phyloP scores from a whole-genome alignment of 352 stramenopile species.

The Pythium phragmitis region DNA sequence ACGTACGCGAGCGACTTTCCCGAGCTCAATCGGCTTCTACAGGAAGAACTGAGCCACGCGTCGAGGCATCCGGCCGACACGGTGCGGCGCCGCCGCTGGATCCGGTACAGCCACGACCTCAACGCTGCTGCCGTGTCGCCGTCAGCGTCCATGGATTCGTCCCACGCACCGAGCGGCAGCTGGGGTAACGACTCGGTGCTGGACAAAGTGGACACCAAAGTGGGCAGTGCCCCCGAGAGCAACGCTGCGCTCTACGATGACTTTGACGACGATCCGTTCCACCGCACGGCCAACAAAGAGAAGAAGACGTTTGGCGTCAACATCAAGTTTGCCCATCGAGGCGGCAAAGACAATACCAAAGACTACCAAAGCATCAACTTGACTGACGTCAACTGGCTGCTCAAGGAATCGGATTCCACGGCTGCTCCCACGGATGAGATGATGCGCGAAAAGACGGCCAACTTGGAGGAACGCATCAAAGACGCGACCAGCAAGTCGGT shows the following conservation, averaged over 20 bases:
- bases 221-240: conserved; percentile 30
- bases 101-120: conserved; percentile 48
- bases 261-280: conserved; percentile 80
- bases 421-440: conserved; percentile 78
- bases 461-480: conserved; percentile 88
- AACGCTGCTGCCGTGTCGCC: conserved; percentile 43
- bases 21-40: conserved; percentile 69
- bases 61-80: conserved; percentile 76
- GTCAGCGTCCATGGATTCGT: conserved; percentile 42
- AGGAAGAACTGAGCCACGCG: conserved; percentile 82
- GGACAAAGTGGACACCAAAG: conserved; percentile 29
- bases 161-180: conserved; percentile 47
- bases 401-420: conserved; percentile 74
- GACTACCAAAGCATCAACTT: conserved; percentile 88
- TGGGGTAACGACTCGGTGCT: conserved; percentile 44
- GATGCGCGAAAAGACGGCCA: conserved; percentile 86
- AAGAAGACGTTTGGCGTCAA: conserved; percentile 85
- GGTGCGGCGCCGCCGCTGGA: conserved; percentile 77
- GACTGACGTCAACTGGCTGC: conserved; percentile 80
- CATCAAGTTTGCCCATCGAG: conserved; percentile 80
- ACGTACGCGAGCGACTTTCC: conserved; percentile 83
- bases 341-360: conserved; percentile 87
- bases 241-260: conserved; percentile 30
- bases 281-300: conserved; percentile 81
- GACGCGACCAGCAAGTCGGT: conserved; percentile 73